These are phyloP conservation scores for Podospora conica DNA, from an alignment of 495 filamentous ascomycete species.

Conservation along the genomic window DNA sequence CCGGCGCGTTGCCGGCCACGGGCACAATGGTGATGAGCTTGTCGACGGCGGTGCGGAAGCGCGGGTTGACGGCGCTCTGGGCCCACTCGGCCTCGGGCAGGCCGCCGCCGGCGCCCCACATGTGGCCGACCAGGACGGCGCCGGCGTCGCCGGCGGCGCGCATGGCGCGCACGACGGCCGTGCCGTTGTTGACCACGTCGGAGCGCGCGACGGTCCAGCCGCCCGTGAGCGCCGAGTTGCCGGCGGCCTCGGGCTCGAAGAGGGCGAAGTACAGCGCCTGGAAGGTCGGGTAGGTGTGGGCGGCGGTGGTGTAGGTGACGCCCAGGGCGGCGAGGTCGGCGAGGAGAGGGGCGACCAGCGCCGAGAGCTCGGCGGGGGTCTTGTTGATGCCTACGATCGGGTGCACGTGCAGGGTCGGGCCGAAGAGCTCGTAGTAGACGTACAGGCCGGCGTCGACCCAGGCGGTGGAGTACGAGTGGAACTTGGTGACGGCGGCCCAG, in stretches of 20 bases:
- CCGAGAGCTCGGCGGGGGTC: conserved; percentile 33
- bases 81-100: conserved; percentile 24
- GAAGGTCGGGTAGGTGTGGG: conserved; percentile 35
- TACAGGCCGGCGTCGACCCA: conserved; percentile 41
- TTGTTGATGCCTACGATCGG: conserved; percentile 43
- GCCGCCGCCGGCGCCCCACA: conserved; percentile 42
- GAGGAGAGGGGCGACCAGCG: conserved; percentile 41
- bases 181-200: conserved; percentile 38
- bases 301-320: conserved; percentile 28
- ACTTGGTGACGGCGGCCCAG: conserved; percentile 40
- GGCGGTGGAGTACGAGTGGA: conserved; percentile 40
- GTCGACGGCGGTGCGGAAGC: conserved; percentile 41
- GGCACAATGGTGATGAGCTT: conserved; percentile 42
- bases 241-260: conserved; percentile 42
- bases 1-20: conserved; percentile 27
- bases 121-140: conserved; percentile 43
- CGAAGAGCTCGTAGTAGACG: conserved; percentile 40
- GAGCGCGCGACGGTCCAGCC: conserved; percentile 40
- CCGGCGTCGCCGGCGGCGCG: conserved; percentile 29
- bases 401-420: conserved; percentile 29
- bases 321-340: conserved; percentile 35
- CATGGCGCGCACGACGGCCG: conserved; percentile 37
- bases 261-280: conserved; percentile 43
- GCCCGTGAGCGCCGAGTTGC: conserved; percentile 38
- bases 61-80: conserved; percentile 35